Base-by-base conservation (phyloP, 208 protist species). In the Trypanosoma theileri region DNA sequence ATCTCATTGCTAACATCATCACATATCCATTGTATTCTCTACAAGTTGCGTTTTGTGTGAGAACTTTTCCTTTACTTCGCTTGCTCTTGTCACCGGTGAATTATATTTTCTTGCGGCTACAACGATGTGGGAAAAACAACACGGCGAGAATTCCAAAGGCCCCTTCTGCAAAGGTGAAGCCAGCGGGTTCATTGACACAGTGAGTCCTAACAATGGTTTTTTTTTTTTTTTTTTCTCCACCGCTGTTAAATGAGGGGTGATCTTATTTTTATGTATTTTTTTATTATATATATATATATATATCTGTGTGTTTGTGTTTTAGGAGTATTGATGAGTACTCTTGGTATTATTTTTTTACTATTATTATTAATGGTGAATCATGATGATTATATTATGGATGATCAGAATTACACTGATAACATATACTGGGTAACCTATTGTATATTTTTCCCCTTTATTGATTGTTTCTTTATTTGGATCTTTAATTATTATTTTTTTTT, bases 1-100 rank as follows among this genome's bases (percentile, higher is more conserved):
- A 93, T 59, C n/a, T 86, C 13, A 26, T 86, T 12, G 86, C 75
- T 6, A 93, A 90, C 52, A 56, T 46, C 13, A 70, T 83, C 51
- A 86, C 64, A 9, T 88, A 81, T 57, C 85, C 87, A n/a, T 56
- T 88, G 35, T 79, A 85, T 50, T 45, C 54, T 4, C 60, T 79
- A 26, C 73, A 93, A 66, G 51, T 86, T 48, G 60, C 69, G 0
- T 86, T 91, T 40, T 93, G 86, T 62, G 11, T 53, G 0, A 68
- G 52, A 46, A 88, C 81, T 0, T 70, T 80, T 26, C 73, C 80
- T 17, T 6, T 81, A 0, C 17, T 88, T 12, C 40, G 21, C 16
- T 3, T 3, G 4, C 24, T 62, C 0, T 19, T 65, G 35, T 68
- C 53, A 0, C 55, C 69, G 17, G 22, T 75, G 8, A 46, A 14